Evolutionary conservation across 495 filamentous ascomycete species (phyloP).

Genomic region (Parathielavia appendiculata): DNA sequence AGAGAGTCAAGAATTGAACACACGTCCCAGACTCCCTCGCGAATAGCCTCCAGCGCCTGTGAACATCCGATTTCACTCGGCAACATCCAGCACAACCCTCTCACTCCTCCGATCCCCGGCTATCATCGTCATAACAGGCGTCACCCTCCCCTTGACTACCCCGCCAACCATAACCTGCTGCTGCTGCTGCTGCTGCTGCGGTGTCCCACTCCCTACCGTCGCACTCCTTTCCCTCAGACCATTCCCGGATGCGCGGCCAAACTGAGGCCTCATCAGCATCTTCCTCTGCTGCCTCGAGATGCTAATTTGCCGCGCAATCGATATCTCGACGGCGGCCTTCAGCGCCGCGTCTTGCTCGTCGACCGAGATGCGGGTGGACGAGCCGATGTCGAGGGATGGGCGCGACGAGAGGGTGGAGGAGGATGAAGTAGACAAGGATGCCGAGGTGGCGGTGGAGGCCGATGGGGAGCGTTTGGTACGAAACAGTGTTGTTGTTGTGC

Average conservation of each 20-base stretch:
- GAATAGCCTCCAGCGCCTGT: neutral
- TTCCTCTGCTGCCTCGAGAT: constrained; percentile 52
- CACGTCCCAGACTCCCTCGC: no score
- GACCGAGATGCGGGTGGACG: constrained; percentile 14
- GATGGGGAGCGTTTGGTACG: constrained; percentile 27
- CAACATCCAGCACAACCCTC: constrained; percentile 42
- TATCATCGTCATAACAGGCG: constrained; percentile 11
- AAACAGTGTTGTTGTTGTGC: neutral
- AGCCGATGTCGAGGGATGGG: constrained; percentile 28
- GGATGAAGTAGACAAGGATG: constrained; percentile 26
- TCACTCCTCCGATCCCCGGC: constrained; percentile 38
- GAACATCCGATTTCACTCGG: constrained; percentile 1
- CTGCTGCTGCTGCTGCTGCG: neutral
- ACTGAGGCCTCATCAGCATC: constrained; percentile 34
- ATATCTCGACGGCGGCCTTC: constrained; percentile 49
- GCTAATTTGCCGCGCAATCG: constrained; percentile 56
- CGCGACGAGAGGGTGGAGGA: constrained; percentile 24
- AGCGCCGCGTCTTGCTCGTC: constrained; percentile 38
- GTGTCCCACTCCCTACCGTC: neutral
- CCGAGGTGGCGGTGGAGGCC: constrained; percentile 19
- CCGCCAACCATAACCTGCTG: constrained; percentile 6
- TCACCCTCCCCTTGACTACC: constrained; percentile 3
- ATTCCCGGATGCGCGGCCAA: neutral
- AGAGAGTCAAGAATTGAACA: neutral
- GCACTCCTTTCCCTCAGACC: neutral